phyloP scores from a whole-genome alignment of 78 protist species.

The Parvularia atlantis region DNA sequence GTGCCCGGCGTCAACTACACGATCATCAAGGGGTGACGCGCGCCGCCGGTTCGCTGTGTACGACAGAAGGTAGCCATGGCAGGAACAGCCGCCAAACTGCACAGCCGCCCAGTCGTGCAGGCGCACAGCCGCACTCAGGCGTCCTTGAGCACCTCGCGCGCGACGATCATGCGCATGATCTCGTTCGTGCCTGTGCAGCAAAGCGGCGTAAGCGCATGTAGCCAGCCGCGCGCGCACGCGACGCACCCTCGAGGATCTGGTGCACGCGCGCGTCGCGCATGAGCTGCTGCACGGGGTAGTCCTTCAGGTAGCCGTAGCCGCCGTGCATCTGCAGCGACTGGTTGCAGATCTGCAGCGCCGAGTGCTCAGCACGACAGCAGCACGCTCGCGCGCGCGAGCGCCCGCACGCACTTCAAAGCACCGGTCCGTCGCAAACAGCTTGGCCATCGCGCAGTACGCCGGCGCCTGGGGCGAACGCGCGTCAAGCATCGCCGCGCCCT shows the following conservation, averaged over 20 bases:
- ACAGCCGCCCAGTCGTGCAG: too few species aligned
- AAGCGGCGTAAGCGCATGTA: too few species aligned
- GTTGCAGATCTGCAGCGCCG: constrained; percentile 39
- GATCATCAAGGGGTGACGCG: too few species aligned
- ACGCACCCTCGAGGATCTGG: constrained; percentile 87
- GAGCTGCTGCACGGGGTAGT: constrained; percentile 66
- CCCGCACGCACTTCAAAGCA: constrained; percentile 17
- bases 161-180: constrained; percentile 54
- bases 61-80: too few species aligned
- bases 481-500: constrained; percentile 42
- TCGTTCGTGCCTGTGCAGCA: constrained; percentile 76
- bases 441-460: constrained; percentile 81
- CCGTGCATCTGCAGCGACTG: constrained; percentile 80
- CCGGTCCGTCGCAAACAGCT: constrained; percentile 63
- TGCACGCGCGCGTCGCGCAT: constrained; percentile 89
- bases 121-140: constrained; percentile 2
- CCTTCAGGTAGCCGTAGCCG: constrained; percentile 87
- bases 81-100: too few species aligned
- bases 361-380: neutral
- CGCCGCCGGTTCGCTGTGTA: too few species aligned
- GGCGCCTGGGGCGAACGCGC: neutral
- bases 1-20: too few species aligned
- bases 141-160: constrained; percentile 27
- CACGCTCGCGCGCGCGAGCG: too few species aligned
- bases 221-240: too few species aligned